phyloP scores from a whole-genome alignment of 805 yeast species.

The Saccharomycopsis amapae region DNA sequence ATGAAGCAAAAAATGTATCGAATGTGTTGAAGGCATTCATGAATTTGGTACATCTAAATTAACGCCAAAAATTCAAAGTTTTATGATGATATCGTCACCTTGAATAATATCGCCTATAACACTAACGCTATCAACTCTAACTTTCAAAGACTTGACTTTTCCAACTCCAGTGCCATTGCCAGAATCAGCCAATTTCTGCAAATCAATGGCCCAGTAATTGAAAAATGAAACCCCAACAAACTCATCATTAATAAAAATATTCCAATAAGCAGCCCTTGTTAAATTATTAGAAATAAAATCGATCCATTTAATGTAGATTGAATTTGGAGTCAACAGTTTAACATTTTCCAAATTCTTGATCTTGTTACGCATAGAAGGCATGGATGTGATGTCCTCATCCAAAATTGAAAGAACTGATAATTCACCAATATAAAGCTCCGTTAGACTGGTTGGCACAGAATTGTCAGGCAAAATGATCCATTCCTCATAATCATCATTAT shows the following conservation, averaged over 20 bases:
- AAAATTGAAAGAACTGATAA: conserved; percentile 19
- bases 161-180: no score
- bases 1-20: no score
- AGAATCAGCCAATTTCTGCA: not conserved
- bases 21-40: no score
- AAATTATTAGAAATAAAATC: conserved; percentile 20
- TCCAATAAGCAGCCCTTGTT: conserved; percentile 26
- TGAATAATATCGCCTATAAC: conserved; percentile 22
- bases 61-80: conserved; percentile 2
- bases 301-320: conserved; percentile 25
- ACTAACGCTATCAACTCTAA: conserved; percentile 26
- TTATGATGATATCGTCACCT: conserved; percentile 15
- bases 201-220: conserved; percentile 18
- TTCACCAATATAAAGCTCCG: conserved; percentile 26
- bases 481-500: conserved; percentile 13
- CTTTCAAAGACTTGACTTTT: conserved; percentile 9
- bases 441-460: conserved; percentile 9
- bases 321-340: conserved; percentile 6
- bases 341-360: conserved; percentile 2
- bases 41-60: no score
- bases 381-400: conserved; percentile 12
- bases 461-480: conserved; percentile 27
- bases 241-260: conserved; percentile 27
- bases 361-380: conserved; percentile 5
- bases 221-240: conserved; percentile 27